Percentiles rank a stretch among this genome's conserved stretches.
Conservation (phyloP, 305 asterid species). For the Fraxinus platypoda region DNA sequence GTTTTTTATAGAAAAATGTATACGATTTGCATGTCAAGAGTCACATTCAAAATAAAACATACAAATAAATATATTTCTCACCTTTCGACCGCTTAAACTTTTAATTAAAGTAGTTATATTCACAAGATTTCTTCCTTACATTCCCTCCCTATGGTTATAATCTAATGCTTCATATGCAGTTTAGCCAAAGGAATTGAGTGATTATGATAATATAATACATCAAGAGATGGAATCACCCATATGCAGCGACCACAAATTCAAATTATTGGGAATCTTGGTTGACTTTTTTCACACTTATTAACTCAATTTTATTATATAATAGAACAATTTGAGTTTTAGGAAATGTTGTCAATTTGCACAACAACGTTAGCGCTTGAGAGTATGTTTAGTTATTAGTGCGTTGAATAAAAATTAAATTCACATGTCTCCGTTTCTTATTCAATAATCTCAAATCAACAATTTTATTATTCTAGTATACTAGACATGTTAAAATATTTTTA, state of each 20-base stretch:
- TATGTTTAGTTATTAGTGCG: neutral
- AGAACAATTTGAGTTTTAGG: constrained; percentile 23
- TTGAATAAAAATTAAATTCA: too few species aligned
- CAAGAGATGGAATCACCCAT: constrained; percentile 4
- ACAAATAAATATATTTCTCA: too few species aligned
- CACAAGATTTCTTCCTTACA: neutral
- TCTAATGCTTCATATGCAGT: neutral
- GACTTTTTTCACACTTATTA: constrained; percentile 17
- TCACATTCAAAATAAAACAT: neutral
- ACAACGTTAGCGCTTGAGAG: constrained; percentile 24
- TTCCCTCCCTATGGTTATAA: neutral
- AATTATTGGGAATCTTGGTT: constrained; percentile 26
- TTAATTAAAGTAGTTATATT: too few species aligned
- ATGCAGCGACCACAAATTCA: neutral
- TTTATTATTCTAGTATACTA: neutral
- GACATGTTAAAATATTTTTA: neutral
- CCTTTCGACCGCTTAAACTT: neutral
- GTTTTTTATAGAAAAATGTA: neutral
- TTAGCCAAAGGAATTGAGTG: neutral
- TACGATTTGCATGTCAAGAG: neutral
- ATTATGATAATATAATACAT: neutral
- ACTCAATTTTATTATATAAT: constrained; percentile 16
- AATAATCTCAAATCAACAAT: neutral
- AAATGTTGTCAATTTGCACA: constrained; percentile 21
- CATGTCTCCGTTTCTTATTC: neutral